phyloP scores from a whole-genome alignment of 441 rosid species.

The Erysimum cheiri region DNA sequence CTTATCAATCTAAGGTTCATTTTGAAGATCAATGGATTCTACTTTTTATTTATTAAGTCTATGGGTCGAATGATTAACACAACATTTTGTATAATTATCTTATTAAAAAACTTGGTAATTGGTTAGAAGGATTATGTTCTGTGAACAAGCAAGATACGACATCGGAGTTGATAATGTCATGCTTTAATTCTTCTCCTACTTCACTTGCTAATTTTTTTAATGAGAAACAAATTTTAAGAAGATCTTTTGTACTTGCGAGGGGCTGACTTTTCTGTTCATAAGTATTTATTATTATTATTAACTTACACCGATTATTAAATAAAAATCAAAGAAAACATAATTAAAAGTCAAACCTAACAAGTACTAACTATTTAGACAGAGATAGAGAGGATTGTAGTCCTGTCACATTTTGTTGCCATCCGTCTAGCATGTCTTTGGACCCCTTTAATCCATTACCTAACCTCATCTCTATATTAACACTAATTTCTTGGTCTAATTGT shows the following conservation, averaged over 20 bases:
- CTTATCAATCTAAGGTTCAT: slow-evolving; percentile 6
- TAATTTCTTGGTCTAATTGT: slow-evolving; percentile 32
- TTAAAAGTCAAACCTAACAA: slow-evolving; percentile 48
- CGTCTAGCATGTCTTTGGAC: slow-evolving; percentile 35
- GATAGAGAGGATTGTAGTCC: slow-evolving; percentile 30
- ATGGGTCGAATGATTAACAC: slow-evolving; percentile 33
- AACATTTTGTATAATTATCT: slow-evolving; percentile 11
- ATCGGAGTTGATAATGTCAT: slow-evolving; percentile 44
- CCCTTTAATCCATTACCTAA: slow-evolving; percentile 45
- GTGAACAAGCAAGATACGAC: slow-evolving; percentile 46
- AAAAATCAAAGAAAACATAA: slow-evolving; percentile 40
- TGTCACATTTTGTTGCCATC: slow-evolving; percentile 46
- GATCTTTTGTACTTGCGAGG: slow-evolving; percentile 34
- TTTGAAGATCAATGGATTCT: slow-evolving; percentile 10
- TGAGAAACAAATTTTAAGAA: slow-evolving; percentile 20
- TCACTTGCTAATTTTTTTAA: slow-evolving; percentile 39
- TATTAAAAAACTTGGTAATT: slow-evolving; percentile 26
- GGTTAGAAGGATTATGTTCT: slow-evolving; percentile 46
- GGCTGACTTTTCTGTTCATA: slow-evolving; percentile 43
- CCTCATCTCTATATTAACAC: slow-evolving; percentile 43
- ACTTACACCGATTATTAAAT: background rate
- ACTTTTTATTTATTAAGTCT: background rate
- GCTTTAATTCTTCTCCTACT: slow-evolving; percentile 49
- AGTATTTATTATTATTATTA: slow-evolving; percentile 27
- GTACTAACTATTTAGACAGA: slow-evolving; percentile 43